Evolutionary conservation across 73 alveolate genomes (phyloP).

Genomic region (Durusdinium trenchii): DNA sequence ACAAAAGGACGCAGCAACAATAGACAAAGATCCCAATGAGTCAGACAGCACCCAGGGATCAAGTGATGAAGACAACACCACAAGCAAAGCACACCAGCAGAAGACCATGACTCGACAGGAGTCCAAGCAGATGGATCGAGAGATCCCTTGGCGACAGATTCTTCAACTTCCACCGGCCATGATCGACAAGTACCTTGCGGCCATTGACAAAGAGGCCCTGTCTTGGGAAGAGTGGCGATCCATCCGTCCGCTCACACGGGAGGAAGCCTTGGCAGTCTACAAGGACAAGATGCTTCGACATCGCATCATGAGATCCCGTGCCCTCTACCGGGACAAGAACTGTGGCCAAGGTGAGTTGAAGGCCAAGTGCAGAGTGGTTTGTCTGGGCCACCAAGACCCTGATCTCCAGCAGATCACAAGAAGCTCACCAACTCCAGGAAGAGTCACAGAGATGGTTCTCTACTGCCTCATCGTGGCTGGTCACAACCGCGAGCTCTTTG

Average conservation of each 20-base stretch:
- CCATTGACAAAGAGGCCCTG: conserved; percentile 21
- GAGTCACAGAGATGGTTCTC: not conserved
- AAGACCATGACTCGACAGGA: not conserved
- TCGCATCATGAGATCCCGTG: not conserved
- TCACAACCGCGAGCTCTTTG: not conserved
- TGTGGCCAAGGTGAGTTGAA: not conserved
- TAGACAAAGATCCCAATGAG: not conserved
- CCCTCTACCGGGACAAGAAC: not conserved
- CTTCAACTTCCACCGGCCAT: not conserved
- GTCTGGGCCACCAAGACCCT: not conserved
- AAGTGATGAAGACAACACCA: not conserved
- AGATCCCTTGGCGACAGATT: conserved; percentile 32
- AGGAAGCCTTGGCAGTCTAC: not conserved
- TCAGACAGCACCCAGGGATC: too few relatives aligned
- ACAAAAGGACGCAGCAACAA: not conserved
- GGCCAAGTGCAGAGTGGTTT: conserved; percentile 5
- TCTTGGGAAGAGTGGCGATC: not conserved
- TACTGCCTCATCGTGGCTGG: not conserved
- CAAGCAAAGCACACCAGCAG: not conserved
- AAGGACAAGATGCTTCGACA: not conserved
- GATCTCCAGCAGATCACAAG: not conserved
- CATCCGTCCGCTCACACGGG: not conserved
- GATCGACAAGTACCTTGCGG: not conserved
- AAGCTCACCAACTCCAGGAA: not conserved
- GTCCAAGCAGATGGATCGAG: not conserved